Evolutionary conservation across 1,284 basidiomycete genomes (phyloP), one percentile per base, ranked within the genome.

Genomic region (Heterobasidion occidentale): DNA sequence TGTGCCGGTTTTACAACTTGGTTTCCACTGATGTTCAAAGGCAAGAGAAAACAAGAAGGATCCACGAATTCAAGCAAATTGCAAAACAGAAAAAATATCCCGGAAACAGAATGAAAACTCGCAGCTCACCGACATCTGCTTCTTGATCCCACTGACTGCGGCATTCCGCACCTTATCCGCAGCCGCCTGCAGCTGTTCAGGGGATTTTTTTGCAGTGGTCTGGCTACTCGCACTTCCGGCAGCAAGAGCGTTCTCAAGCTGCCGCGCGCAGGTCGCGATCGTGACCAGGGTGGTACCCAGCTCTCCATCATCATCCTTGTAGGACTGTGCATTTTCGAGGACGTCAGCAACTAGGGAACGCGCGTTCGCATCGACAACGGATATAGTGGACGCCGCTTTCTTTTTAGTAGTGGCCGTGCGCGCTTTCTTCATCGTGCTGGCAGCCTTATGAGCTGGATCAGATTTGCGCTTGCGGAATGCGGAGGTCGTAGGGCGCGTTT

Each of bases 91-190:
- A 27, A 27, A 27, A 3, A 27, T 27, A 27, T 2, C 2, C 2
- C 20, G 3, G 20, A 27, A 27, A 27, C 27, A 27, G 0, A 27
- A 27, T 27, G 54, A 49, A 54, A 48, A 53, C 51, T 11, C 19
- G 53, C 15, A 36, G 68, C 74, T 42, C 55, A 79, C 78, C 15
- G 63, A 67, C 78, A 83, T 78, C 65, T 80, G 77, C 60, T 81
- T 80, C 65, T 64, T 74, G 53, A 84, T 83, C 0, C 81, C 79
- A 58, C 77, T 78, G 6, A 70, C 68, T 36, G 73, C 74, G 50
- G 75, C 75, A 55, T 68, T 72, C 38, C 71, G 62, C 14, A 83
- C 64, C 61, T 78, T 82, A 57, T 75, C 75, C 0, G 75, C 77
- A 1, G 74, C 78, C 0, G 54, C 69, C n/a, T 67, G 63, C 20